These are phyloP conservation scores for Exserohilum rostratum DNA, from an alignment of 2,329 filamentous ascomycete species.

Conservation along the genomic window DNA sequence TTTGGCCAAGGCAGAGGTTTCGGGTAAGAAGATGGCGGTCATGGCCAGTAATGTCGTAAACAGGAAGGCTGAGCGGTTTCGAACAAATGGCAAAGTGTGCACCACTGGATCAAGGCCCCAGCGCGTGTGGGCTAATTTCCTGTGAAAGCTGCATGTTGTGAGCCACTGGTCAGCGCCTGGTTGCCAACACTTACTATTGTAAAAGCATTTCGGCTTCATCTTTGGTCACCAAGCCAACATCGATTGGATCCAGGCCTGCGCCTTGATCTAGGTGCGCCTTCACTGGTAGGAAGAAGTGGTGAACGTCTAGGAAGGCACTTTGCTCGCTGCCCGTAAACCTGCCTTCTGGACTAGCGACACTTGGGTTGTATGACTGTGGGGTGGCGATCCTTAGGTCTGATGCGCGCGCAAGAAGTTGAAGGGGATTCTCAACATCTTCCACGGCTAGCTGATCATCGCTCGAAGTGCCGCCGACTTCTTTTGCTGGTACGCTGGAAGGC, in stretches of 20 bases:
- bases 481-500: slow-evolving; percentile 17
- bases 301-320: slow-evolving; percentile 57
- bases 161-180: not conserved
- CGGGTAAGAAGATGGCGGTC: slow-evolving; percentile 70
- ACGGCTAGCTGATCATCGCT: slow-evolving; percentile 60
- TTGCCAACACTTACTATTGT: slow-evolving; percentile 60
- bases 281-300: slow-evolving; percentile 70
- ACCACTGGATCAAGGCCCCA: slow-evolving; percentile 74
- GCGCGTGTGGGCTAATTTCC: slow-evolving; percentile 72
- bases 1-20: slow-evolving; percentile 68
- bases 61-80: slow-evolving; percentile 71
- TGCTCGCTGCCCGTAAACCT: slow-evolving; percentile 40
- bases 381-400: slow-evolving; percentile 69
- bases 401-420: slow-evolving; percentile 74
- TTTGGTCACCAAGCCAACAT: slow-evolving; percentile 70
- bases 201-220: slow-evolving; percentile 70
- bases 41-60: slow-evolving; percentile 74
- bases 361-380: slow-evolving; percentile 30
- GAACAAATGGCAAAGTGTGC: slow-evolving; percentile 70
- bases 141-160: slow-evolving; percentile 62
- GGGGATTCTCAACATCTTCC: slow-evolving; percentile 76
- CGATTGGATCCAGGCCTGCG: slow-evolving; percentile 69
- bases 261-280: slow-evolving; percentile 68
- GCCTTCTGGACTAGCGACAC: slow-evolving; percentile 36
- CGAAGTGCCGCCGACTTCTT: slow-evolving; percentile 35